Conservation (phyloP, 805 yeast genomes). For the Wickerhamomyces pijperi region DNA sequence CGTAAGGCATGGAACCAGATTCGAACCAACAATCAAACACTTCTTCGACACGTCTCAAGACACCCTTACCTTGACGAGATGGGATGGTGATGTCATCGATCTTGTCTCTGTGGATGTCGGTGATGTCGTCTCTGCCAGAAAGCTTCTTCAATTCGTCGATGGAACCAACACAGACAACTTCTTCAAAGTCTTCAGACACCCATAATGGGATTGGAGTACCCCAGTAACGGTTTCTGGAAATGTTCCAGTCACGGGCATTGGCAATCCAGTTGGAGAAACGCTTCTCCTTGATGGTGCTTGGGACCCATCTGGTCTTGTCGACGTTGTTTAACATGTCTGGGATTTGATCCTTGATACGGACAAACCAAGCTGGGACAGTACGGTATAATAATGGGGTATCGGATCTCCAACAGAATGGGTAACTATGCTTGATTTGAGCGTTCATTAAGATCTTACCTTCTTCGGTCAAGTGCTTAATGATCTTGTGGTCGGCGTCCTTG, state of each 20-base stretch:
- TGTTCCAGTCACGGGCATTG: constrained; percentile 98
- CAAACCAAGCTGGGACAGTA: constrained; percentile 98
- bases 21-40: constrained; percentile 99
- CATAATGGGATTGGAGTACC: constrained; percentile 99
- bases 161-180: constrained; percentile 88
- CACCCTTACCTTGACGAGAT: constrained; percentile 81
- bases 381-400: constrained; percentile 95
- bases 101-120: constrained; percentile 88
- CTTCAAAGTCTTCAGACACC: constrained; percentile 91
- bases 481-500: constrained; percentile 89
- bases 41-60: constrained; percentile 83
- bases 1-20: constrained; percentile 98
- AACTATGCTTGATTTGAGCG: constrained; percentile 85
- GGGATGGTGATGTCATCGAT: constrained; percentile 92
- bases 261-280: constrained; percentile 97
- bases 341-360: constrained; percentile 74
- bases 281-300: constrained; percentile 79
- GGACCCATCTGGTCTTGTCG: constrained; percentile 90
- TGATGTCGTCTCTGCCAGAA: constrained; percentile 71
- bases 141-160: constrained; percentile 76
- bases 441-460: constrained; percentile 64
- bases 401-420: constrained; percentile 99
- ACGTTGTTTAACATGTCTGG: constrained; percentile 86
- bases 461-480: constrained; percentile 75
- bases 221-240: constrained; percentile 98